Evolutionary conservation across 164 flowering plant genomes (phyloP).

Genomic region (Brasenia schreberi): DNA sequence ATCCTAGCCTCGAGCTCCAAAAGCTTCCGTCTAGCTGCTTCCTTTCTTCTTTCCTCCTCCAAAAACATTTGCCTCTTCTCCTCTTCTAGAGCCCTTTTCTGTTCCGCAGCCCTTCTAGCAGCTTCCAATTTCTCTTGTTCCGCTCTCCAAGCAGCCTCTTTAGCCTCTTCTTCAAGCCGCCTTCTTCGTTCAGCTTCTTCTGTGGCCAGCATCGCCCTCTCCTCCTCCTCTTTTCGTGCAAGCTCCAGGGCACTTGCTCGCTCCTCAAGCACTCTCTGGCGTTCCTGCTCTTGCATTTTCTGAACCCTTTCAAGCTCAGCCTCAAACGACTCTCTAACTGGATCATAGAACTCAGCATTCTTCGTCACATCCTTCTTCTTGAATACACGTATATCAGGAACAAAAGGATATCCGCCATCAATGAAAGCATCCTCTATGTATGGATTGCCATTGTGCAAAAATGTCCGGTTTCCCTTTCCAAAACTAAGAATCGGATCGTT

Average conservation of each 20-base stretch:
- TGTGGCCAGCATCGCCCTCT: conserved; percentile 47
- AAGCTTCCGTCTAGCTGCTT: conserved; percentile 88
- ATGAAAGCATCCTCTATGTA: conserved; percentile 46
- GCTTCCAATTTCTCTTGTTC: conserved; percentile 77
- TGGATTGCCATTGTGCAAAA: conserved; percentile 38
- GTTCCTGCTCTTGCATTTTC: conserved; percentile 81
- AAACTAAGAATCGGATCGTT: conserved; percentile 42
- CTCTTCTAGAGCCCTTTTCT: conserved; percentile 73
- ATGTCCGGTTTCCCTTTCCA: conserved; percentile 34
- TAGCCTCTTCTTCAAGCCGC: conserved; percentile 74
- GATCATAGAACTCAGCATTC: conserved; percentile 74
- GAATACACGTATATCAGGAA: conserved; percentile 34
- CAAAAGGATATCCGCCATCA: conserved; percentile 60
- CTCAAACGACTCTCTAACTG: conserved; percentile 97
- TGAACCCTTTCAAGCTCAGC: conserved; percentile 97
- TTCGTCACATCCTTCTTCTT: conserved; percentile 66
- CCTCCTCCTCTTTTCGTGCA: conserved; percentile 87
- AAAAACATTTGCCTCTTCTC: conserved; percentile 53
- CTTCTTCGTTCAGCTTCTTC: conserved; percentile 74
- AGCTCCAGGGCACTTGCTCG: conserved; percentile 75
- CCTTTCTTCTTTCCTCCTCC: conserved; percentile 97
- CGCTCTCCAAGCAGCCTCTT: conserved; percentile 89
- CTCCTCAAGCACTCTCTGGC: conserved; percentile 68
- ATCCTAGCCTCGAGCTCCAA: conserved; percentile 86
- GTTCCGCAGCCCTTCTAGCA: conserved; percentile 59